Percentiles rank a stretch among this genome's conserved stretches.
These are phyloP conservation scores for Starmerella powellii DNA, from an alignment of 805 yeast genomes.

Conservation along the genomic window DNA sequence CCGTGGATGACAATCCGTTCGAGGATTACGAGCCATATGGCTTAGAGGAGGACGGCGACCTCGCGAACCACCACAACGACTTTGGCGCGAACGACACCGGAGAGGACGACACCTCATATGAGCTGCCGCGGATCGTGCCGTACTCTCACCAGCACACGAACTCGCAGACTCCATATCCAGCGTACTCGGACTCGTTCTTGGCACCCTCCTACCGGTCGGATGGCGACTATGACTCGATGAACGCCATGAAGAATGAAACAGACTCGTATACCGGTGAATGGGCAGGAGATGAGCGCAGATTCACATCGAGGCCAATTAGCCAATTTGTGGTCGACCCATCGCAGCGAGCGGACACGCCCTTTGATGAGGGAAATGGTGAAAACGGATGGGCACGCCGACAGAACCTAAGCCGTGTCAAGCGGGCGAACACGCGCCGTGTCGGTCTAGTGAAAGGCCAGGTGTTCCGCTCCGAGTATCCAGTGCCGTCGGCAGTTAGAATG, in stretches of 20 bases:
- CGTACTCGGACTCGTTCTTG: constrained; percentile 4
- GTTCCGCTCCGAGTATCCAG: constrained; percentile 30
- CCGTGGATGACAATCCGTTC: constrained; percentile 17
- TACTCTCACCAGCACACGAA: constrained; percentile 20
- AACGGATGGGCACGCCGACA: constrained; percentile 27
- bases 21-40: constrained; percentile 14
- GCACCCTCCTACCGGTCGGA: constrained; percentile 2
- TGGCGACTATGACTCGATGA: constrained; percentile 16
- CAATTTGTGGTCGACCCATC: not conserved
- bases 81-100: constrained; percentile 5
- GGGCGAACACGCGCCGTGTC: constrained; percentile 31
- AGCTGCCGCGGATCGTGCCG: constrained; percentile 18
- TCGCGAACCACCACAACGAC: constrained; percentile 13
- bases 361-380: constrained; percentile 1
- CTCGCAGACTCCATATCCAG: constrained; percentile 16
- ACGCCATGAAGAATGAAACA: constrained; percentile 15
- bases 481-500: constrained; percentile 33
- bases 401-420: constrained; percentile 23
- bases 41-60: constrained; percentile 18
- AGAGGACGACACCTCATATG: constrained; percentile 7
- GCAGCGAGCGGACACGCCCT: constrained; percentile 2
- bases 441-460: constrained; percentile 30
- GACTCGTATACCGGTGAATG: constrained; percentile 20
- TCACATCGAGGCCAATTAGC: constrained; percentile 19
- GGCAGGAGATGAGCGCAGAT: constrained; percentile 19